A percentile compares a stretch with the other conserved stretches of the same genome.
These are phyloP conservation scores for Debaryomyces sp. DNA, from an alignment of 1,139 yeast species.

Conservation along the genomic window DNA sequence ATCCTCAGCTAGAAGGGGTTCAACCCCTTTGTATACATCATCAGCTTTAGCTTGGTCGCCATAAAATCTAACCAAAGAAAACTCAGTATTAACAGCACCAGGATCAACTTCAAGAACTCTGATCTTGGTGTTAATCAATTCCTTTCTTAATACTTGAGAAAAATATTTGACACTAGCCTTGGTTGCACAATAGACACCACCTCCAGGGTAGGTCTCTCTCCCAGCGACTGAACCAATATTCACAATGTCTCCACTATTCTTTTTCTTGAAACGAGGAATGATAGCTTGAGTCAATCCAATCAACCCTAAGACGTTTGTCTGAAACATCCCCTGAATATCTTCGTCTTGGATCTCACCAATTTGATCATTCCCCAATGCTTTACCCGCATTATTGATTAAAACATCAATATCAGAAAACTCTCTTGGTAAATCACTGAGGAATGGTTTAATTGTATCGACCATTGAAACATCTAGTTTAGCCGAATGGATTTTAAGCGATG, in stretches of 20 bases:
- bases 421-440: constrained; percentile 51
- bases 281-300: constrained; percentile 70
- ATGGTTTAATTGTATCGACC: constrained; percentile 51
- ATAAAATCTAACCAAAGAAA: constrained; percentile 47
- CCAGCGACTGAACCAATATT: constrained; percentile 57
- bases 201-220: constrained; percentile 54
- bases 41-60: constrained; percentile 47
- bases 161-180: constrained; percentile 52
- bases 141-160: constrained; percentile 51
- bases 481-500: constrained; percentile 50
- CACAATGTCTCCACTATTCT: constrained; percentile 50
- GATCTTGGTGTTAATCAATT: constrained; percentile 46
- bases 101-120: constrained; percentile 55
- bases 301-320: constrained; percentile 74
- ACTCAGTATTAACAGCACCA: constrained; percentile 56
- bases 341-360: constrained; percentile 59
- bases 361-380: constrained; percentile 68
- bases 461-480: constrained; percentile 64
- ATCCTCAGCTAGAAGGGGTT: constrained; percentile 50
- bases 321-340: constrained; percentile 66
- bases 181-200: constrained; percentile 53
- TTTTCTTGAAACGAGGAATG: constrained; percentile 61
- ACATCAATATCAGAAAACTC: constrained; percentile 65
- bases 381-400: constrained; percentile 80
- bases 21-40: constrained; percentile 48